These are phyloP conservation scores for Aspergillus asperescens DNA, from an alignment of 495 filamentous ascomycete species.

Conservation along the genomic window DNA sequence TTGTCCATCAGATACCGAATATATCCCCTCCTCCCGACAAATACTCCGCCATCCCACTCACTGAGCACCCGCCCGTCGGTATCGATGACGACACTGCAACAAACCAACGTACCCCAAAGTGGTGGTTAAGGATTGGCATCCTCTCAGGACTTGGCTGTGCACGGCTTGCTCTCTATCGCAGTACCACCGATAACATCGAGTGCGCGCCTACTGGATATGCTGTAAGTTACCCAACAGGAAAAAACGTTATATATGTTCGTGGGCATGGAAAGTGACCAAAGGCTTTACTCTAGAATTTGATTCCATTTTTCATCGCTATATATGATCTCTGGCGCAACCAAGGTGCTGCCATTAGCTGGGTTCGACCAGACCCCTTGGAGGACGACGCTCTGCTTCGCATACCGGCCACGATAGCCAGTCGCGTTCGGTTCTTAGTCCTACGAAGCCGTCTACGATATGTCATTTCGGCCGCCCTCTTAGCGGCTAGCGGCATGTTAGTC, in stretches of 20 bases:
- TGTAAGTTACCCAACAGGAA: conserved; percentile 25
- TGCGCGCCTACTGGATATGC: conserved; percentile 37
- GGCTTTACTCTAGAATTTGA: conserved; percentile 22
- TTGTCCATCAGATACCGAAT: conserved; percentile 17
- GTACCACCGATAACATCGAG: conserved; percentile 33
- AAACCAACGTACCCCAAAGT: conserved; percentile 2
- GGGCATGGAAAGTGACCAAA: conserved; percentile 7
- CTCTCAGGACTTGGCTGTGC: conserved; percentile 29
- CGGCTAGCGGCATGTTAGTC: conserved; percentile 26
- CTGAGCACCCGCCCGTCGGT: conserved; percentile 17
- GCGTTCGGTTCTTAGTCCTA: conserved; percentile 24
- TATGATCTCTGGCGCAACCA: conserved; percentile 42
- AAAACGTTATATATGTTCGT: neutral
- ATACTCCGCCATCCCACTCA: conserved; percentile 21
- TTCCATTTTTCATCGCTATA: conserved; percentile 40
- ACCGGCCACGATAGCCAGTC: conserved; percentile 21
- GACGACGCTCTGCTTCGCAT: conserved; percentile 18
- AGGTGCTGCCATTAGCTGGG: conserved; percentile 21
- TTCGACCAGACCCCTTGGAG: conserved; percentile 18
- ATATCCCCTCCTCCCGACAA: conserved; percentile 15
- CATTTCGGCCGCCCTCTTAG: conserved; percentile 31
- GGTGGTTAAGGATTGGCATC: conserved; percentile 27
- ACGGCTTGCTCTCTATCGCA: conserved; percentile 37
- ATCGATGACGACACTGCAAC: conserved; percentile 6
- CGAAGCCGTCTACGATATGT: conserved; percentile 30